These are phyloP conservation scores for Fomitopsis schrenkii DNA, from an alignment of 1,284 basidiomycete genomes.

Conservation along the genomic window DNA sequence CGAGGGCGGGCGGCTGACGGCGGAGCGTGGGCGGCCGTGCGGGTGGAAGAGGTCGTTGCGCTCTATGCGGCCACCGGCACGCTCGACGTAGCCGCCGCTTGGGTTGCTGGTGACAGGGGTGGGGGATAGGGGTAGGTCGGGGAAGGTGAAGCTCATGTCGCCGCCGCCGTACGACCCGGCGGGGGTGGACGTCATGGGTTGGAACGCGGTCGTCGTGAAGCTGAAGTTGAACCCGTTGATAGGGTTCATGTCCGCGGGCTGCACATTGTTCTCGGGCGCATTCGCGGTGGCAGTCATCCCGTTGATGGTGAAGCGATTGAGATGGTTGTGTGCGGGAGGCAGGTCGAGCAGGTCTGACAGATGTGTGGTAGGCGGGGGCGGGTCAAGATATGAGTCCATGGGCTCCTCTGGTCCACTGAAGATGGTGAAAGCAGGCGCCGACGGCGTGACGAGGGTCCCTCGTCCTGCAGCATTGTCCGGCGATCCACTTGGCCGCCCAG, in stretches of 20 bases:
- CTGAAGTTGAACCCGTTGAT: conserved; percentile 40
- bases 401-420: conserved; percentile 30
- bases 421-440: conserved; percentile 23
- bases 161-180: conserved; percentile 19
- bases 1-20: conserved; percentile 8
- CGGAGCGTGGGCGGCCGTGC: conserved; percentile 14
- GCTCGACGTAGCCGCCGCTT: conserved; percentile 23
- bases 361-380: conserved; percentile 30
- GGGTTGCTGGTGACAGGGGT: conserved; percentile 37
- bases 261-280: conserved; percentile 17
- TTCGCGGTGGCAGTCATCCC: conserved; percentile 39
- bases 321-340: conserved; percentile 12
- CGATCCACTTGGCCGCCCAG: neutral
- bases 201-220: conserved; percentile 32
- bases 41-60: conserved; percentile 28
- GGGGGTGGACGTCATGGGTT: conserved; percentile 52
- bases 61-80: conserved; percentile 25
- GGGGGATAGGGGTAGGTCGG: conserved; percentile 68
- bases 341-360: conserved; percentile 49
- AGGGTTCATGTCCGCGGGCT: conserved; percentile 33
- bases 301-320: neutral
- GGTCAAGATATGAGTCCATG: conserved; percentile 18
- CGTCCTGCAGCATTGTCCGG: neutral
- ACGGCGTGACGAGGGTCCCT: conserved; percentile 1
- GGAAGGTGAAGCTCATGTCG: conserved; percentile 48